Evolutionary conservation across 140 eudicot genomes (phyloP), one percentile per base, ranked within the genome.

Genomic region (Anethum foeniculum): DNA sequence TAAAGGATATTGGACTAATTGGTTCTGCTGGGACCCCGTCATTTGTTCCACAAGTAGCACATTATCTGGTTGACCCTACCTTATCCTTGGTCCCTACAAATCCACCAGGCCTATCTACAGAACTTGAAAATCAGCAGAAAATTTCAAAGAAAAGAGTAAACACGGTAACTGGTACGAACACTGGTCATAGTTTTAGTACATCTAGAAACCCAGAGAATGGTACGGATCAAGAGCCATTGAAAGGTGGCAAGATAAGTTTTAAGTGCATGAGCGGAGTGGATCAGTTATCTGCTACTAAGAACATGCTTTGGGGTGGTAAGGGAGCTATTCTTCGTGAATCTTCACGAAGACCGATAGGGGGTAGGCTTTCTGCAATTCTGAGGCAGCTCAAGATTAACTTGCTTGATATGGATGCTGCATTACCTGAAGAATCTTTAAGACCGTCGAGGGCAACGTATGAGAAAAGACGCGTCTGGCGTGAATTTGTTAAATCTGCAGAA

Each of bases 401-500:
- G 86, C 95, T 94, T 76, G 98, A 94, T 79, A 89, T 94, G 83
- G 97, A 92, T 76, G 89, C 93, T 72, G 95, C 98, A 19, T 82
- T 94, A 49, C 93, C 97, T 14, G 86, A 92, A 79, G 97, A 87
- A 77, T 91, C 96, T 82, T 60, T 92, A 44, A 89, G 96, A 77
- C 80, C 82, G 27, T 90, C 95, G 6, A 86, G 93, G 84, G 86
- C 86, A 46, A 69, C 81, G 34, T 67, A 68, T 25, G 95, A 90
- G 38, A 87, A 83, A 51, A 84, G 95, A 88, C 79, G 88, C 58
- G 89, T 88, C 56, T 96, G 97, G 99, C 94, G 92, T 72, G 90
- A 87, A 51, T 96, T 87, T 83, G 96, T 93, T 21, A 96, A 93
- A 86, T 89, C 92, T 41, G 93, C 99, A 27, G 86, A 60, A 76